These are phyloP conservation scores for Herpotrichia juniperi DNA, from an alignment of 2,329 filamentous ascomycete species.

Conservation along the genomic window DNA sequence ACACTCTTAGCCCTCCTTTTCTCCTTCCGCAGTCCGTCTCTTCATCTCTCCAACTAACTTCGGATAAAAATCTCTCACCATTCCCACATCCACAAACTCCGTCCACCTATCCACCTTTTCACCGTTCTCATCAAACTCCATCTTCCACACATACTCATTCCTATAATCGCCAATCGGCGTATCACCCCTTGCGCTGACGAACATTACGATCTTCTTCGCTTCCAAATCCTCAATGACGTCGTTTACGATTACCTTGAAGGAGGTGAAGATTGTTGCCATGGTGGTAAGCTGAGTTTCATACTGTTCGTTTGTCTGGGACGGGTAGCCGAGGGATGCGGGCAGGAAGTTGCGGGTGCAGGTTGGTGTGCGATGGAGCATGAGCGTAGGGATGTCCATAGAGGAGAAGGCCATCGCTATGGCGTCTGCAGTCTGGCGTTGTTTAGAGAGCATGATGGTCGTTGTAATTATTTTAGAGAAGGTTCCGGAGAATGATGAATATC, in stretches of 20 bases:
- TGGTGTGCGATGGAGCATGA: conserved; percentile 33
- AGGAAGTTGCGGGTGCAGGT: conserved; percentile 34
- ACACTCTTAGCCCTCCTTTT: not conserved
- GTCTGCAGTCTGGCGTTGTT: conserved; percentile 35
- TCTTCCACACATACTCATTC: conserved; percentile 40
- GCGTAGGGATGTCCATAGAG: conserved; percentile 31
- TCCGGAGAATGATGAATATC: no score
- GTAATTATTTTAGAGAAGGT: not conserved
- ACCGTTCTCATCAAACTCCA: conserved; percentile 21
- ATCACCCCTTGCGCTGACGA: conserved; percentile 37
- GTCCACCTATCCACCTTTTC: conserved; percentile 22
- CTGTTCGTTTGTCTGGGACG: conserved; percentile 27
- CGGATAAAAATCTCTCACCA: conserved; percentile 37
- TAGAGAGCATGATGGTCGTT: conserved; percentile 17
- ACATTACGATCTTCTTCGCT: conserved; percentile 36
- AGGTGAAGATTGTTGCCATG: conserved; percentile 35
- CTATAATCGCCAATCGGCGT: conserved; percentile 29
- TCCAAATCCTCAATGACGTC: conserved; percentile 38
- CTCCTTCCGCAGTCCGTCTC: conserved; percentile 6
- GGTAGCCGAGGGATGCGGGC: conserved; percentile 30
- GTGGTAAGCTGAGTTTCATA: conserved; percentile 25
- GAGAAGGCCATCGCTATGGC: conserved; percentile 40
- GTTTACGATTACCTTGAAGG: conserved; percentile 34
- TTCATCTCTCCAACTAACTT: conserved; percentile 26
- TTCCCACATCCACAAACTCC: conserved; percentile 37